Base-by-base conservation (phyloP, 1,139 yeast genomes). In the Taphrina confusa region DNA sequence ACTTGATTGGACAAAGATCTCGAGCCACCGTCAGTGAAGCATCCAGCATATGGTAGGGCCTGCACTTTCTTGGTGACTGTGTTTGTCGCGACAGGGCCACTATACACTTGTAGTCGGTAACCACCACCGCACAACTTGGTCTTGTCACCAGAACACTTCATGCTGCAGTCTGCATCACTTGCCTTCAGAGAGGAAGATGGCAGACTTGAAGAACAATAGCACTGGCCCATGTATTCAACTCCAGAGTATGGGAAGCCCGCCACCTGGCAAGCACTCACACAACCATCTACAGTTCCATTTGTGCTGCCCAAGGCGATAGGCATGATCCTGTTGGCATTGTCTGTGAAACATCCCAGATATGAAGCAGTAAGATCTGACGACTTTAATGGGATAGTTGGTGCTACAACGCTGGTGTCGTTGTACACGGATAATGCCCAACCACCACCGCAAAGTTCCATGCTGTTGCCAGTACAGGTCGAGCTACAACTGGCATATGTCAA, bases 61-160 rank as follows among this genome's bases (percentile, higher is more conserved):
- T 45, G 36, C 14, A 12, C 34, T 9, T n/a, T 45, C n/a, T 8
- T 11, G 22, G 51, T 30, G 12, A 23, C 28, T 23, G 20, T 18
- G 16, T 8, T 3, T 9, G 33, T 30, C 33, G 9, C 12, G 12
- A 42, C 31, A 23, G 47, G 31, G 9, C 31, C 45, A 36, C 50
- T 57, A 51, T 57, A 57, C 25, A 57, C 51, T 27, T 57, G 51
- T 39, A 57, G 20, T 22, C 39, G 20, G 47, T 40, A 40, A n/a
- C 54, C 45, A n/a, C 50, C 61, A 11, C 61, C 61, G 33, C 61
- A 50, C n/a, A 22, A 34, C n/a, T 51, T 34, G n/a, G 50, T 36
- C 23, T 27, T 23, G 52, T 47, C 62, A 14, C 62, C 63, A 33
- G 55, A 23, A 28, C 63, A 61, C 18, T 57, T 42, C 59, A 45